Evolutionary conservation across 2,329 filamentous ascomycete species (phyloP), one percentile per base, ranked within the genome.

Genomic region (Aspergillus carbonarius): DNA sequence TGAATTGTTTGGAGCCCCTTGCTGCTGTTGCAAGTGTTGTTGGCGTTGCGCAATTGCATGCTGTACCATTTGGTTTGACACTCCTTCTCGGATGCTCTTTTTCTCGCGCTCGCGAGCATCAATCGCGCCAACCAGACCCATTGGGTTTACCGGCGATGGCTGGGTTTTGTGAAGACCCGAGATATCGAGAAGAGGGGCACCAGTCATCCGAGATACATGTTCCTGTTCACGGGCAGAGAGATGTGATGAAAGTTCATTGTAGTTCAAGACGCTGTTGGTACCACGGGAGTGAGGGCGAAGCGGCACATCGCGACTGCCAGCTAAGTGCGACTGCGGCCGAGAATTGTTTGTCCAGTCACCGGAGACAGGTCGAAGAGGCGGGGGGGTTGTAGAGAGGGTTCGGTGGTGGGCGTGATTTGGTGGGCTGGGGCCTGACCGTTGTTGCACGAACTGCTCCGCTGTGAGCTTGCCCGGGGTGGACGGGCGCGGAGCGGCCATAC

Each of bases 221-320:
- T 96, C 91, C 72, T 96, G 92, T 74, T 96, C 92, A 15, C 89
- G 86, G 17, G 92, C 92, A 18, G 90, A 92, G n/a, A 96, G 81
- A 58, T 88, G 84, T 0, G 79, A 76, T 8, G 83, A 81, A 23
- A 83, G 76, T 63, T 85, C 81, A 50, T 79, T 79, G 25, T 76
- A 72, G 48, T 78, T 76, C 30, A 88, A 74, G 57, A 83, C 70
- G 4, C 75, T 72, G 40, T 78, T 81, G 9, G 87, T 81, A 10
- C 85, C 84, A 46, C 86, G 83, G 12, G 88, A 91, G 52, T 78
- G 77, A 1, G 72, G 71, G 6, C 70, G 70, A 17, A 67, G 61
- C 34, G 65, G 66, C 20, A 47, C 53, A 48, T 72, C 68, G 35
- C 62, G 64, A 47, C 62, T 58, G n/a, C 60, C 27, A 13, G 60